Conservation (phyloP, 768 basidiomycete species). For the Rhizopogon vesiculosus region DNA sequence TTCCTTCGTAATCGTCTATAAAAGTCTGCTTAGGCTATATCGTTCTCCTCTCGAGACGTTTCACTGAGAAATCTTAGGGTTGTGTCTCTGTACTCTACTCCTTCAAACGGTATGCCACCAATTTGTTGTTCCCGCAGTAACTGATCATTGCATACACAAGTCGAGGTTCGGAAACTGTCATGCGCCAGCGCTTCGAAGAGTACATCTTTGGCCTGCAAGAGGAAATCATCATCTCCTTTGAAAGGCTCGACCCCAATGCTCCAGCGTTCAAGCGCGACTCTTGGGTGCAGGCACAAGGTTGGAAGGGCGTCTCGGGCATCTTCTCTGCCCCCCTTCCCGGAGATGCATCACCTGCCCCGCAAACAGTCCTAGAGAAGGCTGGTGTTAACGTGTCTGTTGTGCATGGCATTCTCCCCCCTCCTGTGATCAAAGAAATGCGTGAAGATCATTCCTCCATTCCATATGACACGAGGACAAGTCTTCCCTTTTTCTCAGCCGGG, state of each 20-base stretch:
- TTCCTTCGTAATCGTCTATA: too few relatives aligned
- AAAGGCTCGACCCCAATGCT: conserved; percentile 64
- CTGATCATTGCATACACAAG: too few relatives aligned
- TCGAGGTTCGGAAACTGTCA: conserved; percentile 25
- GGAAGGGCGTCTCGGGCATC: conserved; percentile 79
- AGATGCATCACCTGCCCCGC: too few relatives aligned
- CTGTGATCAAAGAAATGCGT: conserved; percentile 92
- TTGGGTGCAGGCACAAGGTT: conserved; percentile 66
- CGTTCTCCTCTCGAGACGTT: too few relatives aligned
- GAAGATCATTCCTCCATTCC: conserved; percentile 82
- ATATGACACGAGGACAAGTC: conserved; percentile 51
- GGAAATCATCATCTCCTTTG: conserved; percentile 75
- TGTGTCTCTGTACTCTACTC: too few relatives aligned
- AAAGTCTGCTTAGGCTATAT: too few relatives aligned
- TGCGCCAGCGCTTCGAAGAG: conserved; percentile 75
- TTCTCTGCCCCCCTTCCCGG: conserved; percentile 42
- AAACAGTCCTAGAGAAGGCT: conserved; percentile 94
- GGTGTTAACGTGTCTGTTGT: conserved; percentile 95
- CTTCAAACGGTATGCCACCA: too few relatives aligned
- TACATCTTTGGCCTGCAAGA: too few relatives aligned
- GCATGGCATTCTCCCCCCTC: conserved; percentile 80
- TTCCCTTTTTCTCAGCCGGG: conserved; percentile 93
- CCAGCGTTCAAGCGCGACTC: conserved; percentile 79
- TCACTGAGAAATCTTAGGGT: too few relatives aligned
- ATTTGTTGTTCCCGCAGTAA: too few relatives aligned